phyloP scores from a whole-genome alignment of 2,329 filamentous ascomycete species.

The Lachnellula subtilissima region DNA sequence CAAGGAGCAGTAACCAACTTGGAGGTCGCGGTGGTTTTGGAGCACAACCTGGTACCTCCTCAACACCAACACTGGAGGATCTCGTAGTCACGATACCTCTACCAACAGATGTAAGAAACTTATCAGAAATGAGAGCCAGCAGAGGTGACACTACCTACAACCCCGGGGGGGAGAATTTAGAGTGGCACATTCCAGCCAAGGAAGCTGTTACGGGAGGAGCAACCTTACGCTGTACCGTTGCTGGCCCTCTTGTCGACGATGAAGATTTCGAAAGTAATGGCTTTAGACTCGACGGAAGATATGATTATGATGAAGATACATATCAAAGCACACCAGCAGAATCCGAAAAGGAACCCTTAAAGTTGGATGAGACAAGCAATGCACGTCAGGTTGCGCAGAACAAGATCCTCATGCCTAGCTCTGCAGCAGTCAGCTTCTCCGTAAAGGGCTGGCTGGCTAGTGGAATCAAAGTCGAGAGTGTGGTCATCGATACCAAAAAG shows the following conservation, averaged over 20 bases:
- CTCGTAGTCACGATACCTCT: constrained; percentile 74
- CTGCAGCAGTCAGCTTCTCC: constrained; percentile 67
- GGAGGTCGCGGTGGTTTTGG: constrained; percentile 37
- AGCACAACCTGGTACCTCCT: constrained; percentile 41
- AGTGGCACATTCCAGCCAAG: constrained; percentile 79
- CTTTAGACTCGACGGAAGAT: constrained; percentile 33
- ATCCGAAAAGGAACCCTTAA: constrained; percentile 33
- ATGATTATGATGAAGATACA: constrained; percentile 48
- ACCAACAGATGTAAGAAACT: constrained; percentile 71
- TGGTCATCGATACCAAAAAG: constrained; percentile 68
- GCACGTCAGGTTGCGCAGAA: constrained; percentile 59
- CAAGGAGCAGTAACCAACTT: constrained; percentile 32
- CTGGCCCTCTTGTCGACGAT: constrained; percentile 55
- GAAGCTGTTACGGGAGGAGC: constrained; percentile 69
- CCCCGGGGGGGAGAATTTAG: constrained; percentile 64
- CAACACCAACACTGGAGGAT: constrained; percentile 61
- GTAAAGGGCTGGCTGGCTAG: constrained; percentile 66
- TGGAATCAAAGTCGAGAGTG: constrained; percentile 62
- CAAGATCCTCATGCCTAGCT: constrained; percentile 74
- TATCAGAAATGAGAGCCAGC: constrained; percentile 75
- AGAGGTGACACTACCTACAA: constrained; percentile 81
- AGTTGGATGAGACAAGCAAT: constrained; percentile 40
- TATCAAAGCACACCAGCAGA: constrained; percentile 44
- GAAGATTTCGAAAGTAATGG: constrained; percentile 39
- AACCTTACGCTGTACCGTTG: constrained; percentile 73